These are phyloP conservation scores for Candida incommunis DNA, from an alignment of 805 yeast species.

Conservation along the genomic window DNA sequence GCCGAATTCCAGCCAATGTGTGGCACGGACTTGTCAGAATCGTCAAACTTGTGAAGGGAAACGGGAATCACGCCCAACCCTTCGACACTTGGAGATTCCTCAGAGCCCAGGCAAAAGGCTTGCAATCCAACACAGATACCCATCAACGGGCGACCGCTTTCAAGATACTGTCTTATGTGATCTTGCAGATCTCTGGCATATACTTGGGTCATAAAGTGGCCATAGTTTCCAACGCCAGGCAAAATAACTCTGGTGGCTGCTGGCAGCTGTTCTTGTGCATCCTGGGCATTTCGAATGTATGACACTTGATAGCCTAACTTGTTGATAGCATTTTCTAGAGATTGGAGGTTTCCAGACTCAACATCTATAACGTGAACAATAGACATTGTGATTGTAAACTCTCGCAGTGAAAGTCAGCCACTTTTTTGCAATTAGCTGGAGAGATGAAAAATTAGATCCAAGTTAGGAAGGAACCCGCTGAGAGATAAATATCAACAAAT, in stretches of 20 bases:
- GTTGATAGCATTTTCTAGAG: constrained; percentile 76
- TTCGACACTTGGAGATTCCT: constrained; percentile 47
- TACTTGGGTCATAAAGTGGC: constrained; percentile 74
- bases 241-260: constrained; percentile 40
- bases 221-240: constrained; percentile 97
- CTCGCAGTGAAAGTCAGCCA: too few relatives aligned
- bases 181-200: constrained; percentile 43
- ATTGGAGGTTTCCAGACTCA: constrained; percentile 86
- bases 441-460: too few relatives aligned
- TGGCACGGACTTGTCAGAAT: constrained; percentile 68
- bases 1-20: constrained; percentile 88
- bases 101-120: constrained; percentile 60
- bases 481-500: too few relatives aligned
- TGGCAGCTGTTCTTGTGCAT: constrained; percentile 27
- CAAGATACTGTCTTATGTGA: constrained; percentile 54
- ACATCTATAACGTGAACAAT: constrained; percentile 73
- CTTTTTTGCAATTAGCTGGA: too few relatives aligned
- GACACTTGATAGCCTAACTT: constrained; percentile 50
- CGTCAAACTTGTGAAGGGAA: constrained; percentile 47
- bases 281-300: constrained; percentile 11
- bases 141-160: constrained; percentile 76
- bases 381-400: background rate
- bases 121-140: constrained; percentile 98
- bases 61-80: constrained; percentile 50
- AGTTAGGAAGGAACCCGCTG: too few relatives aligned